Evolutionary conservation across 208 protist species (phyloP).

Genomic region (Leishmania aethiopica): DNA sequence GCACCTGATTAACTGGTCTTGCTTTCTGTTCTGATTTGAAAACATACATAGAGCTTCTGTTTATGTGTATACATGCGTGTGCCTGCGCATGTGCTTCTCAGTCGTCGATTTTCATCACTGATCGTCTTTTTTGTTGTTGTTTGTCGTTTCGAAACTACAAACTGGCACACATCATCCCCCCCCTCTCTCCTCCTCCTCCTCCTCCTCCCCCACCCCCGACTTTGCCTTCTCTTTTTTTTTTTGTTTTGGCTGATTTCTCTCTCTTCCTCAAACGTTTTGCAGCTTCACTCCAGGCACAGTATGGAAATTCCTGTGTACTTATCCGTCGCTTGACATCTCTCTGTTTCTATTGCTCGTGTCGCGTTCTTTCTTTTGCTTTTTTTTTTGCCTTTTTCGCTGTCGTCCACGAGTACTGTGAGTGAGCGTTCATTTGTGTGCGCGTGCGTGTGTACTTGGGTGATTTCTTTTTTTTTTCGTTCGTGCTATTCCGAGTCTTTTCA

Average conservation of each 20-base stretch:
- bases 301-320: slow-evolving; percentile 3
- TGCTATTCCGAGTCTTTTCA: neutral
- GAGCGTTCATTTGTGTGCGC: neutral
- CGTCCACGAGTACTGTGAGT: neutral
- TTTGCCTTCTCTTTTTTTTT: neutral
- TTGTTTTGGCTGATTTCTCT: neutral
- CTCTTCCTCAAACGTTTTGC: neutral
- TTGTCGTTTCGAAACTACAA: neutral
- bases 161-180: neutral
- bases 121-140: no score
- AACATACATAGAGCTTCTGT: slow-evolving; percentile 13
- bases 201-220: neutral
- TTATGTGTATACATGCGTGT: slow-evolving; percentile 4
- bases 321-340: neutral
- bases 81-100: neutral
- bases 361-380: neutral
- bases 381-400: neutral
- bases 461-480: neutral
- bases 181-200: no score
- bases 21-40: neutral
- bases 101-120: no score
- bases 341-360: neutral
- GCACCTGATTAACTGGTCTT: neutral
- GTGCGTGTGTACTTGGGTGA: neutral
- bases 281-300: neutral